Conservation (phyloP, 2,329 filamentous ascomycete species). For the Exophiala viscosa region DNA sequence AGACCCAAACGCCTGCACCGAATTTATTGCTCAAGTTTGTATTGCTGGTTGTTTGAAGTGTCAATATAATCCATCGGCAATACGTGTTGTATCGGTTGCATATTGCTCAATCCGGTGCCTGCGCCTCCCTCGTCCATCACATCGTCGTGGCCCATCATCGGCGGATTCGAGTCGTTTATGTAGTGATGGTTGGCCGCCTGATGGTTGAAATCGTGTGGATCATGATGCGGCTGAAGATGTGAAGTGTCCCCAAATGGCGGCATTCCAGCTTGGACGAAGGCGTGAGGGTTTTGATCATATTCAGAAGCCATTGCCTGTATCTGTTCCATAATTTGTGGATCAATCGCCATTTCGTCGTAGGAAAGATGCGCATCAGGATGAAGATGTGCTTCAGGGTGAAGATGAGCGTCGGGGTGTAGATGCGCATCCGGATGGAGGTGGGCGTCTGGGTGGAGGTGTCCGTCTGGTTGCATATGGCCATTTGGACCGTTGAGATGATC, state of each 20-base stretch:
- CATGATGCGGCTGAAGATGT: conserved; percentile 22
- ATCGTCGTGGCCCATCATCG: conserved; percentile 26
- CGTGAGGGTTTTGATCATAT: conserved; percentile 21
- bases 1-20: conserved; percentile 28
- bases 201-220: conserved; percentile 23
- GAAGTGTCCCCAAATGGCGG: conserved; percentile 21
- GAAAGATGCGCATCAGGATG: conserved; percentile 39
- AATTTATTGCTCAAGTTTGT: conserved; percentile 20
- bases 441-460: conserved; percentile 33
- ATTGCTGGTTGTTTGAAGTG: conserved; percentile 17
- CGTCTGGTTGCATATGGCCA: conserved; percentile 6
- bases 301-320: conserved; percentile 34
- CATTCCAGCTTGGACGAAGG: conserved; percentile 22
- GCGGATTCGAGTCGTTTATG: conserved; percentile 18
- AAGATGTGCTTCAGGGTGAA: conserved; percentile 33
- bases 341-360: conserved; percentile 53
- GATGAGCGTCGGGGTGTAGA: conserved; percentile 36
- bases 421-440: conserved; percentile 35
- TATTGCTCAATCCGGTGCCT: conserved; percentile 26
- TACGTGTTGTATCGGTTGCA: conserved; percentile 29
- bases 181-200: conserved; percentile 20
- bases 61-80: conserved; percentile 29
- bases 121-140: conserved; percentile 27
- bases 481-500: conserved; percentile 33
- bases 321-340: conserved; percentile 60